Percentiles rank a stretch among this genome's conserved stretches.
phyloP scores from a whole-genome alignment of 441 rosid genomes.

The Populus hybrid region DNA sequence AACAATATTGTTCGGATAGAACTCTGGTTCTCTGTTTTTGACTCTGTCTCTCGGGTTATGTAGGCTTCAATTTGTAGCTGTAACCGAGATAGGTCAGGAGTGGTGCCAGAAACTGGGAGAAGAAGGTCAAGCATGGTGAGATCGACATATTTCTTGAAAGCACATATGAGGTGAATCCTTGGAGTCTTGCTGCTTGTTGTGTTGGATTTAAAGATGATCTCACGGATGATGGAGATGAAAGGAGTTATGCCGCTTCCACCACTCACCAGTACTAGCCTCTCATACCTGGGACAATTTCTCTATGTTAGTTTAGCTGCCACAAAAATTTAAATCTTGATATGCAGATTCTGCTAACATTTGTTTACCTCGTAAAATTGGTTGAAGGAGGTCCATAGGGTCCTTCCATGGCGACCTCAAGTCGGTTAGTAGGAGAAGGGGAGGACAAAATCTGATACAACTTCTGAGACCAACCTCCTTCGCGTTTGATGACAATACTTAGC shows the following conservation, averaged over 20 bases:
- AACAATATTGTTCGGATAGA: constrained; percentile 43
- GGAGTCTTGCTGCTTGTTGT: constrained; percentile 41
- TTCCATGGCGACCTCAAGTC: constrained; percentile 44
- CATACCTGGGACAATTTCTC: constrained; percentile 41
- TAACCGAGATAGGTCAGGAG: constrained; percentile 39
- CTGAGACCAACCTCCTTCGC: constrained; percentile 50
- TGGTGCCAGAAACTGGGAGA: constrained; percentile 47
- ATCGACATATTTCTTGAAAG: constrained; percentile 59
- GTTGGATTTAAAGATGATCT: constrained; percentile 43
- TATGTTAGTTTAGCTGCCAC: not conserved
- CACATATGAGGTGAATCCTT: constrained; percentile 49
- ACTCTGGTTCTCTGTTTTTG: constrained; percentile 20
- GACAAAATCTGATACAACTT: constrained; percentile 40
- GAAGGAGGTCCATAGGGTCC: constrained; percentile 60
- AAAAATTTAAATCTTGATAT: not conserved
- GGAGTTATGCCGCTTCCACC: constrained; percentile 97
- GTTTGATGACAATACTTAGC: constrained; percentile 44
- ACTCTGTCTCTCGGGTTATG: constrained; percentile 52
- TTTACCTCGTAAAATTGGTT: constrained; percentile 33
- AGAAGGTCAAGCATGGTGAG: constrained; percentile 74
- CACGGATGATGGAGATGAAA: constrained; percentile 70
- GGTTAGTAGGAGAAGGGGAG: constrained; percentile 24
- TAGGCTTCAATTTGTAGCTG: constrained; percentile 68
- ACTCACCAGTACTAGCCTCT: constrained; percentile 69
- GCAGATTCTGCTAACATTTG: not conserved